Percentiles rank a stretch among this genome's conserved stretches.
phyloP scores from a whole-genome alignment of 495 filamentous ascomycete genomes.

The Beverwykella pulmonaria region DNA sequence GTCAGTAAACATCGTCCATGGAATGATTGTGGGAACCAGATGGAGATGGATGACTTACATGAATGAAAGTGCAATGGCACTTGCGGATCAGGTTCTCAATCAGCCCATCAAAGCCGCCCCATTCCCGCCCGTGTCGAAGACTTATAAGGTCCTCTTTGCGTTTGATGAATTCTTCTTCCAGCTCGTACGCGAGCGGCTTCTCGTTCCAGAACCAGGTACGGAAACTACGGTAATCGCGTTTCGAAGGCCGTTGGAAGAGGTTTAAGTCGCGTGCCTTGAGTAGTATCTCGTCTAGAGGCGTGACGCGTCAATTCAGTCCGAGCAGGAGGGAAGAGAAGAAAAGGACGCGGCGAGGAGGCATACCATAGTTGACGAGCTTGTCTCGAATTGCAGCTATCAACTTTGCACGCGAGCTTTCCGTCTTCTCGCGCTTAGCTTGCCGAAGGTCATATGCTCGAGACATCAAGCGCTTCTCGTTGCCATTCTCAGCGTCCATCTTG shows the following conservation, averaged over 20 bases:
- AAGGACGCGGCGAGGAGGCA: neutral
- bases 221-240: slow-evolving; percentile 46
- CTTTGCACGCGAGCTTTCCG: neutral
- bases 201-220: slow-evolving; percentile 44
- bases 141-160: slow-evolving; percentile 50
- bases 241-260: slow-evolving; percentile 44
- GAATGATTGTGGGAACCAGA: too few relatives aligned
- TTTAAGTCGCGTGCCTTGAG: slow-evolving; percentile 44
- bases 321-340: neutral
- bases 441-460: slow-evolving; percentile 17
- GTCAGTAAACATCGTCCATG: too few relatives aligned
- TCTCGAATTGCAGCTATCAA: slow-evolving; percentile 11
- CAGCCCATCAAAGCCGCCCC: slow-evolving; percentile 46
- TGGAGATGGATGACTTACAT: slow-evolving; percentile 34
- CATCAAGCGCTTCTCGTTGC: slow-evolving; percentile 12
- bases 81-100: slow-evolving; percentile 43
- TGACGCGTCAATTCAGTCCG: neutral
- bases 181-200: slow-evolving; percentile 37
- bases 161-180: slow-evolving; percentile 44
- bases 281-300: slow-evolving; percentile 46
- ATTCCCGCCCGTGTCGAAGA: slow-evolving; percentile 46
- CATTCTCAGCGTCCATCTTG: slow-evolving; percentile 17
- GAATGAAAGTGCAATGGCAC: slow-evolving; percentile 35
- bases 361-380: slow-evolving; percentile 35
- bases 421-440: slow-evolving; percentile 18